Evolutionary conservation across 1,284 basidiomycete genomes (phyloP).

Genomic region (Ganoderma meredithae): DNA sequence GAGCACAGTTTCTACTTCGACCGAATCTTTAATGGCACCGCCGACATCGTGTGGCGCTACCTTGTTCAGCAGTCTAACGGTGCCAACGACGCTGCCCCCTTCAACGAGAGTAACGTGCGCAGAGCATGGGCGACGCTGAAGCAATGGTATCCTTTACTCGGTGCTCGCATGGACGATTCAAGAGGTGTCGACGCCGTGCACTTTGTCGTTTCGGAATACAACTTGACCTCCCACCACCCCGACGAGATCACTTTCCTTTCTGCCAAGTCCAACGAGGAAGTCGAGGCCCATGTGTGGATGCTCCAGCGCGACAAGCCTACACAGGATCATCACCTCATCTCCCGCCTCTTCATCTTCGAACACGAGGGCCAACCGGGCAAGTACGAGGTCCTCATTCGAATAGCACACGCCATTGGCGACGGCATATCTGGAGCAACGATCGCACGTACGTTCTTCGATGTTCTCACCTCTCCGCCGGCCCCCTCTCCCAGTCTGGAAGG

Average conservation of each 20-base stretch:
- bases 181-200: constrained; percentile 39
- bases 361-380: constrained; percentile 31
- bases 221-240: constrained; percentile 38
- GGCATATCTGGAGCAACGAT: constrained; percentile 52
- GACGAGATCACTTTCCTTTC: constrained; percentile 47
- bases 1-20: constrained; percentile 58
- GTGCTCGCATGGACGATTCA: constrained; percentile 45
- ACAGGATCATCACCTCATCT: constrained; percentile 28
- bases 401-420: constrained; percentile 57
- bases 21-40: constrained; percentile 49
- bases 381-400: constrained; percentile 52
- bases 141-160: constrained; percentile 55
- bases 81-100: constrained; percentile 25
- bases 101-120: constrained; percentile 43
- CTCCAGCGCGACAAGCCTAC: constrained; percentile 24
- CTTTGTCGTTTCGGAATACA: constrained; percentile 49
- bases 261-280: constrained; percentile 44
- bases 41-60: constrained; percentile 51
- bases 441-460: constrained; percentile 54
- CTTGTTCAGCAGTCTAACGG: constrained; percentile 40
- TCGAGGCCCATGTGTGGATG: constrained; percentile 26
- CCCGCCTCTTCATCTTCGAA: constrained; percentile 28
- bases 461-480: constrained; percentile 42
- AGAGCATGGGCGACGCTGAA: constrained; percentile 54
- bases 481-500: constrained; percentile 41